Base-by-base conservation (phyloP, 352 stramenopile species). In the Globisporangium spiculum region DNA sequence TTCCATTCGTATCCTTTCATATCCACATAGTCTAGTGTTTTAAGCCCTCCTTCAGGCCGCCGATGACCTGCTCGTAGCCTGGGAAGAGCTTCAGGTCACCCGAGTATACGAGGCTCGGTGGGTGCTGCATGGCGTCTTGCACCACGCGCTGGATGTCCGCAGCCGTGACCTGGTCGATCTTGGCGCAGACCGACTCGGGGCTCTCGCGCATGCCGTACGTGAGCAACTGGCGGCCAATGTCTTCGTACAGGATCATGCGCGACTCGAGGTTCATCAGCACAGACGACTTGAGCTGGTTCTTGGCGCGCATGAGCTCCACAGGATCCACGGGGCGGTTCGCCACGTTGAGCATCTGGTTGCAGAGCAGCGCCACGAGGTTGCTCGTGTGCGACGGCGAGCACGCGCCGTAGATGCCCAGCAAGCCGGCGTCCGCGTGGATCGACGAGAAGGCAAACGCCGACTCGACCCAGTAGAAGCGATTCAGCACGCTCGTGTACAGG, bases 261-360 rank as follows among this genome's bases (percentile, higher is more conserved):
- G 90, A 98, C 85, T 99, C 98, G 56, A 99, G 88, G 73, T 99
- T 98, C 80, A 99, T 99, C 56, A 99, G 85, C 53, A 99, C 92
- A 63, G 98, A 99, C 71, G 93, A 99, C 80, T 99, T 99, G 63
- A 99, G 91, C 93, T 99, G 98, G 82, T 99, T 99, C 78, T 98
- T 97, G 52, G 98, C 98, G 44, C 98, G 93, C 54, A 78, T 69
- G 50, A 99, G 85, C 80, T 99, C 93, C 60, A 91, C 76, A 6
- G 81, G 66, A 66, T 95, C 84, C 2, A 96, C 90, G 0, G 72
- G 71, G 16, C 80, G 75, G 65, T 86, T 92, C 32, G 93, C 89
- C 9, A 99, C 73, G 58, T 83, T 91, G 6, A 93, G 76, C 70
- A 99, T 88, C 63, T 99, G 92, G 66, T 98, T 94, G 58, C 91